Base-by-base conservation (phyloP, 78 protist genomes). In the Tieghemostelium lacteum region DNA sequence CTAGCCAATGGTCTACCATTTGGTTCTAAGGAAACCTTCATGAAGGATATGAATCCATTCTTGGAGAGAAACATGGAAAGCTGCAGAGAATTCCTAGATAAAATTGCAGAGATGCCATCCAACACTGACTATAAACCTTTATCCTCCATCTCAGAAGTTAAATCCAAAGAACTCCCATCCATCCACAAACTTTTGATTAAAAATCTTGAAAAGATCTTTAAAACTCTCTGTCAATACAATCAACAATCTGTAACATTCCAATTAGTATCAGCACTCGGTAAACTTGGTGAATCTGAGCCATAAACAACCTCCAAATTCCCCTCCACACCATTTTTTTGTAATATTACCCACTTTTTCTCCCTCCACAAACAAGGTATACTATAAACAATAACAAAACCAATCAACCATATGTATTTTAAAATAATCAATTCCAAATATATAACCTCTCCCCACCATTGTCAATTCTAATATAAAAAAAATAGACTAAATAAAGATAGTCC, bases 31-130 rank as follows among this genome's bases (percentile, higher is more conserved):
- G 94, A 91, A 52, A 40, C 88, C 0, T 80, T 58, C 61, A 91
- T 91, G 94, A 64, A 83, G 34, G 85, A 91, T 29, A 70, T 91
- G 88, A 91, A 91, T 37, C n/a, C 62, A 2, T 91, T 91, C 66
- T 28, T 91, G n/a, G 94, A 65, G 24, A 63, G 40, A 26, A 91
- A 91, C 36, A 64, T 69, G 31, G 91, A 83, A 17, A 37, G 63
- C 31, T 66, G 76, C 31, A 83, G 60, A 67, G 74, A 45, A 49
- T 89, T 76, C 34, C 54, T 89, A 42, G 94, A 89, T 72, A 75
- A 50, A 26, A 72, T 86, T 22, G 80, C 93, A 22, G 77, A 71
- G 50, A 71, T 83, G 67, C 91, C 91, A 83, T 8, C 66, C 19
- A 31, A 8, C 3, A 28, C 66, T 5, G 78, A 83, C 19, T 83